These are phyloP conservation scores for Tolypocladium amazonense DNA, from an alignment of 2,329 filamentous ascomycete species.

Conservation along the genomic window DNA sequence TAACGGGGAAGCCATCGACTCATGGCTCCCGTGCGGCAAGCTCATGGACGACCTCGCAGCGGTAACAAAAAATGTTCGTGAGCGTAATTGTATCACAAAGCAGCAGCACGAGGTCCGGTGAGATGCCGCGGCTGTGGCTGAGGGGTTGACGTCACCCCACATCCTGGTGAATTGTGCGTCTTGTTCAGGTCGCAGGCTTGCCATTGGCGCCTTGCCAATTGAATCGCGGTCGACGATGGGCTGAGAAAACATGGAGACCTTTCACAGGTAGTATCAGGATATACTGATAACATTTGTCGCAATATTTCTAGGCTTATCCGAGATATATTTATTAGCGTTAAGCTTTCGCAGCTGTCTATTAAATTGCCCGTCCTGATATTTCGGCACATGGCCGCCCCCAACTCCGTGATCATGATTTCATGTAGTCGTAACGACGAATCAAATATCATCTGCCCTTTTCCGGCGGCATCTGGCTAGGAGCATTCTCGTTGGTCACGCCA, in stretches of 20 bases:
- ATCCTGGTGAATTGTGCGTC: neutral
- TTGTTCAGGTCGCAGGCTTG: neutral
- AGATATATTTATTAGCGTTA: neutral
- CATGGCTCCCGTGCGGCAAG: neutral
- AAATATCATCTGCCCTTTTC: slow-evolving; percentile 23
- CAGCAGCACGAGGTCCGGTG: neutral
- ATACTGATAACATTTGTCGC: neutral
- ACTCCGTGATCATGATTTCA: neutral
- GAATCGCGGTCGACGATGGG: neutral
- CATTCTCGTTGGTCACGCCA: slow-evolving; percentile 51
- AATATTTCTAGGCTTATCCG: neutral
- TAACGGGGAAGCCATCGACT: slow-evolving; percentile 1
- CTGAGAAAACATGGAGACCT: neutral
- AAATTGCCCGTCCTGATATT: neutral
- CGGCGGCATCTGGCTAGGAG: slow-evolving; percentile 38
- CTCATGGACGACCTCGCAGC: neutral
- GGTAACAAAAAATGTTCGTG: no score
- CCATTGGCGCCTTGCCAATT: neutral
- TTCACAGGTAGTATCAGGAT: neutral
- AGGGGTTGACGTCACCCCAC: slow-evolving; percentile 5
- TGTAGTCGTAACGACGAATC: slow-evolving; percentile 4
- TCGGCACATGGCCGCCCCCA: neutral
- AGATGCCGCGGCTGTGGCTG: neutral
- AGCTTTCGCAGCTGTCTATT: neutral
- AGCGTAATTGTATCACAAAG: no score